Evolutionary conservation across 1,139 yeast genomes (phyloP).

Genomic region (Yamadazyma membranifaciens): DNA sequence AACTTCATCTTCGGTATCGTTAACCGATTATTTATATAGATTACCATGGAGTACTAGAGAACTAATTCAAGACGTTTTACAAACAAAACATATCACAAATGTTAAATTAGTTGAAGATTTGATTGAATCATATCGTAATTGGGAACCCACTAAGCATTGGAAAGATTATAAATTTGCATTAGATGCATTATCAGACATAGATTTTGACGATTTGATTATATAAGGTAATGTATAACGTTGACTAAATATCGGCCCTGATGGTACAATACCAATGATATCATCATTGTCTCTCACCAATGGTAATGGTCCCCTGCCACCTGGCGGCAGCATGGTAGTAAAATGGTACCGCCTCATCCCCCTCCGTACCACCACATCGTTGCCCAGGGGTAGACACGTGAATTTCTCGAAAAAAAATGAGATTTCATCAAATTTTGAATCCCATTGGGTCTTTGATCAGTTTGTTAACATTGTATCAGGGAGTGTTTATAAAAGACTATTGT

Average conservation of each 20-base stretch:
- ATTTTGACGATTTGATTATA: constrained; percentile 30
- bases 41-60: constrained; percentile 43
- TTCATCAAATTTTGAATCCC: too few relatives aligned
- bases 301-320: too few relatives aligned
- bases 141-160: constrained; percentile 44
- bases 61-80: constrained; percentile 33
- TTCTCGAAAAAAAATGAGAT: not conserved
- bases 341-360: too few relatives aligned
- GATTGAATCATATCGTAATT: constrained; percentile 29
- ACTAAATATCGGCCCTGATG: too few relatives aligned
- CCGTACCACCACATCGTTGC: too few relatives aligned
- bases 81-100: constrained; percentile 38
- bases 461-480: too few relatives aligned
- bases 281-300: too few relatives aligned
- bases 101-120: constrained; percentile 26
- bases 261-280: too few relatives aligned
- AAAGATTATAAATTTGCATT: constrained; percentile 42
- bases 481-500: too few relatives aligned
- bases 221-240: constrained; percentile 3
- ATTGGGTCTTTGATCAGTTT: too few relatives aligned
- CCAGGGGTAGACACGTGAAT: not conserved
- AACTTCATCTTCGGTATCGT: not conserved
- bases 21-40: constrained; percentile 17
- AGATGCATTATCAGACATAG: constrained; percentile 35
- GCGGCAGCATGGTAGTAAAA: too few relatives aligned